Percentiles rank a stretch among this genome's conserved stretches.
These are phyloP conservation scores for Neonectria punicea DNA, from an alignment of 2,329 filamentous ascomycete genomes.

Conservation along the genomic window DNA sequence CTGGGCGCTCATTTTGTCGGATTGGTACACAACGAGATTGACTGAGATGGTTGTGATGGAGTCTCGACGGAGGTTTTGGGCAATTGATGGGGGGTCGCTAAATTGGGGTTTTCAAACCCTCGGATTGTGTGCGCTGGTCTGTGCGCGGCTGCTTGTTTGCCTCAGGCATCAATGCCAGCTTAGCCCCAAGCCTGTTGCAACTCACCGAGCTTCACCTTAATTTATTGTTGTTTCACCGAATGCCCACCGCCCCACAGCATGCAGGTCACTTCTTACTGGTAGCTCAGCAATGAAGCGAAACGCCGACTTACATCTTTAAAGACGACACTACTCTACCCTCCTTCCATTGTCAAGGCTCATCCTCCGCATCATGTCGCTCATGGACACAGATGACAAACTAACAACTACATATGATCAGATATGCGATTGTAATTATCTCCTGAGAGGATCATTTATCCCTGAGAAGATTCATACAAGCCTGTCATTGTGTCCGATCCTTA, in stretches of 20 bases:
- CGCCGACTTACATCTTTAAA: background rate
- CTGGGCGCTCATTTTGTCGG: conserved; percentile 71
- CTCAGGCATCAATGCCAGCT: conserved; percentile 25
- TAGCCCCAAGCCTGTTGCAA: background rate
- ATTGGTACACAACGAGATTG: conserved; percentile 50
- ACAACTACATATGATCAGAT: background rate
- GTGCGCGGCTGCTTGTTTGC: conserved; percentile 21
- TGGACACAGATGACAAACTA: background rate
- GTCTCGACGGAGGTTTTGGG: conserved; percentile 45
- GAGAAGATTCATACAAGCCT: background rate
- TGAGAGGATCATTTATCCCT: background rate
- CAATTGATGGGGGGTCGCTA: conserved; percentile 47
- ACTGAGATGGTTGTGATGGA: conserved; percentile 44
- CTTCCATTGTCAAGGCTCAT: background rate
- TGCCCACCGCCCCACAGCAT: conserved; percentile 5
- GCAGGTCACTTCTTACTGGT: conserved; percentile 1
- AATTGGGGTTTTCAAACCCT: conserved; percentile 57
- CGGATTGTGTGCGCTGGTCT: conserved; percentile 34
- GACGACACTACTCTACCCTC: background rate
- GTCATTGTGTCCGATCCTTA: background rate
- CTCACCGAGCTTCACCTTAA: conserved; percentile 21
- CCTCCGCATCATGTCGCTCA: background rate
- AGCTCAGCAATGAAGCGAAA: background rate
- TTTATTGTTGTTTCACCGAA: background rate
- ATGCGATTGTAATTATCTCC: background rate